A percentile compares a stretch with the other conserved stretches of the same genome.
These are phyloP conservation scores for Roridomyces roridus DNA, from an alignment of 768 basidiomycete species.

Conservation along the genomic window DNA sequence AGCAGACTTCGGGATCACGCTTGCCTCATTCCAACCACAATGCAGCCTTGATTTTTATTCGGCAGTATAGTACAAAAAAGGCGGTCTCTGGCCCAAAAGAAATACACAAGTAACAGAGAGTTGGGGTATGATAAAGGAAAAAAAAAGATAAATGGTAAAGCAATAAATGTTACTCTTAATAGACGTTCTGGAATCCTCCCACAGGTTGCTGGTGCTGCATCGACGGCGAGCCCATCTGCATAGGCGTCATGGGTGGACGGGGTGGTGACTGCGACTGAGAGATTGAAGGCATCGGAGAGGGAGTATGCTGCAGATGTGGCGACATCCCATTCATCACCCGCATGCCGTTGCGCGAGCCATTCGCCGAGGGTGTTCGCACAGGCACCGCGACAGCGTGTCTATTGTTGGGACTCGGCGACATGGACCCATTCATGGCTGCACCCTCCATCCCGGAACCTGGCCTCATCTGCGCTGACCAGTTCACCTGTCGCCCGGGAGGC, in stretches of 20 bases:
- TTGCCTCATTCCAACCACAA: background rate
- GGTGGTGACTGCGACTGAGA: conserved; percentile 56
- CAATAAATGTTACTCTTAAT: conserved; percentile 40
- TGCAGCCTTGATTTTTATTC: background rate
- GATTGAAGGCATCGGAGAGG: conserved; percentile 52
- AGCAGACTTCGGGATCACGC: no score
- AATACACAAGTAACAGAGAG: conserved; percentile 20
- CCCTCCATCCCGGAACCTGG: conserved; percentile 26
- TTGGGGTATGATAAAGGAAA: conserved; percentile 20
- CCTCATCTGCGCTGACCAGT: conserved; percentile 43
- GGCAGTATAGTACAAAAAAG: conserved; percentile 18
- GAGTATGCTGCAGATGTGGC: conserved; percentile 55
- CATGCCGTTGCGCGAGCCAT: conserved; percentile 55
- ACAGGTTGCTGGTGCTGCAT: conserved; percentile 61
- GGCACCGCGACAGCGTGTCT: conserved; percentile 46
- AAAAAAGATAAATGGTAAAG: conserved; percentile 19
- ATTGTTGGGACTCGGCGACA: conserved; percentile 43
- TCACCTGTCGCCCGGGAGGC: conserved; percentile 45
- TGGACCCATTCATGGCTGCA: conserved; percentile 29
- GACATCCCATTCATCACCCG: conserved; percentile 51
- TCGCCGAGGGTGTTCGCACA: conserved; percentile 59
- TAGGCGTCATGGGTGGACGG: conserved; percentile 55
- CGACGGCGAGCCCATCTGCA: conserved; percentile 61
- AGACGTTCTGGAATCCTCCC: conserved; percentile 58
- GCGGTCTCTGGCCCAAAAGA: conserved; percentile 8